Percentiles rank a stretch among this genome's conserved stretches.
These are phyloP conservation scores for Phytophthora brassicae DNA, from an alignment of 352 stramenopile species.

Conservation along the genomic window DNA sequence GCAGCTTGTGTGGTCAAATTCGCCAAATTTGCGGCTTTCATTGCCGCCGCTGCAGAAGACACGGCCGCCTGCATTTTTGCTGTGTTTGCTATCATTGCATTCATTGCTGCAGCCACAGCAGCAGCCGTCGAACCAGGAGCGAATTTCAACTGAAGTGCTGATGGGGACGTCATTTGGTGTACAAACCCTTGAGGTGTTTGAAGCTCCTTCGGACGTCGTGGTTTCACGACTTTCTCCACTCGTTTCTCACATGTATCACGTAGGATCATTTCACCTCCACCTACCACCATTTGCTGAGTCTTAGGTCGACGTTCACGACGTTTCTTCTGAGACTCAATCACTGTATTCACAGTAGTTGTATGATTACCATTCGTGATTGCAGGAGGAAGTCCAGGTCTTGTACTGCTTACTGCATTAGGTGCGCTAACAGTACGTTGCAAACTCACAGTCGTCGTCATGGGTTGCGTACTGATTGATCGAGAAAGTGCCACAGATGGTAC, in stretches of 20 bases:
- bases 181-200: constrained; percentile 4
- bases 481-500: constrained; percentile 25
- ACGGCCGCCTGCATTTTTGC: constrained; percentile 20
- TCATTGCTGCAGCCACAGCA: constrained; percentile 30
- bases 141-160: constrained; percentile 29
- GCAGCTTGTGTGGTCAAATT: neutral
- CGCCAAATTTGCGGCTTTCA: neutral
- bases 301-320: constrained; percentile 46
- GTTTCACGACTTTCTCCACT: constrained; percentile 59
- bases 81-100: constrained; percentile 31
- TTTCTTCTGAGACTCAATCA: constrained; percentile 18
- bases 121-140: constrained; percentile 24
- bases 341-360: neutral
- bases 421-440: neutral
- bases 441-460: neutral
- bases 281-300: constrained; percentile 53
- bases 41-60: neutral
- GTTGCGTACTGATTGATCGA: constrained; percentile 10
- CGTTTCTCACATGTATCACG: constrained; percentile 65
- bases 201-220: constrained; percentile 28
- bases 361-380: neutral
- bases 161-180: constrained; percentile 23
- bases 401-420: neutral
- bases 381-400: neutral
- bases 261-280: constrained; percentile 46